Base-by-base conservation (phyloP, 108 stramenopile genomes). In the Cylindrotheca fusiformis region DNA sequence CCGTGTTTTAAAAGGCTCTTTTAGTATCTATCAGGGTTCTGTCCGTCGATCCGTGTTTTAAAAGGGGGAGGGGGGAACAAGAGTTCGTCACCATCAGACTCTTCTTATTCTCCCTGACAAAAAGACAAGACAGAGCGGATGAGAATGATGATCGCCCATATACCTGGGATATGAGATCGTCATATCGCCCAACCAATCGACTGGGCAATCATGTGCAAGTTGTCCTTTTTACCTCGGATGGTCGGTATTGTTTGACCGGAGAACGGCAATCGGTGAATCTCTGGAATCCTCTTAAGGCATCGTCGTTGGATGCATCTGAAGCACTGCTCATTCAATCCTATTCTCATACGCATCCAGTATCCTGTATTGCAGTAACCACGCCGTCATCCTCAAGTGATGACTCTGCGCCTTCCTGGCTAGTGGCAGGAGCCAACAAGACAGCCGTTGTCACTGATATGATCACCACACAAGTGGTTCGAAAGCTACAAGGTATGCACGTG, bases 281-380 rank as follows among this genome's bases (percentile, higher is more conserved):
- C 2, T 93, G 88, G 88, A 93, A 93, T 73, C 92, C 88, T n/a
- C 73, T 76, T 59, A 77, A 88, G 8, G 46, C 49, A 8, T 50
- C 61, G 17, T 44, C 55, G 27, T 32, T 19, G 0, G 24, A 53
- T 32, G 18, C 30, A 22, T 18, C 44, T n/a, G 29, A 28, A 1
- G 83, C 85, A 1, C 60, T 93, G 25, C 79, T 84, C 20, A 90
- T 93, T 70, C 92, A 93, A 72, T 75, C 74, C 0, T 93, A 93
- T 60, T 86, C 86, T 20, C 78, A 82, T 52, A 70, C 84, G 24
- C 85, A 93, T 77, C 80, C 84, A 3, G 64, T 93, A 4, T 66
- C 81, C 17, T 75, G 83, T 25, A 54, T 64, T 36, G n/a, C 31
- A 18, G 23, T 58, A 2, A 51, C 55, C 1, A 52, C 36, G 30